Evolutionary conservation across 345 rosid species (phyloP), one percentile per base, ranked within the genome.

Genomic region (Moringa oleifera): DNA sequence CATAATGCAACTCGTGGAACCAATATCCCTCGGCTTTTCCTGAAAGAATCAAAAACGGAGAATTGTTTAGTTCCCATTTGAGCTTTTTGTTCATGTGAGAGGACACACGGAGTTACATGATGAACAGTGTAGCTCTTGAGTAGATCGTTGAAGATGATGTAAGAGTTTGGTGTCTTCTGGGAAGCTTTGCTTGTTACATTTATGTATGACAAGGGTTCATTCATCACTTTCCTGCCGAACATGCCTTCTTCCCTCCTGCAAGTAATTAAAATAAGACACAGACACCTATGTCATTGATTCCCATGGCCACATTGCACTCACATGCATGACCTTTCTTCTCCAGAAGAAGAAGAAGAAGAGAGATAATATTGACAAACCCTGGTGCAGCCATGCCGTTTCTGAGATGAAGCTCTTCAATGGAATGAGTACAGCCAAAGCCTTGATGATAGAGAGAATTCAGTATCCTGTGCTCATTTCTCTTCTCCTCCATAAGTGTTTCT

Each of bases 121-220:
- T 4, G 37, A 33, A 11, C 6, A 20, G 4, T 63, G 79, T 73
- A 63, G 73, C 59, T 77, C 47, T 72, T 68, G 67, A 81, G 78
- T 49, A 81, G 67, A 59, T 73, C 84, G 33, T 65, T 72, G 78
- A 83, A 81, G 79, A 74, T 76, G 68, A 83, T 73, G 70, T 66
- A 75, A 73, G 75, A 63, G 20, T 62, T 60, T 62, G 72, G 71
- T 50, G 55, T 36, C 52, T 65, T 62, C 25, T 58, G 59, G 46
- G 25, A 57, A 59, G 19, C 75, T 61, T 53, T 57, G 36, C 57
- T 37, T 53, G 68, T 37, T 20, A 16, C 58, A 61, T 56, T 67
- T 55, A 36, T 65, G 51, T 51, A 56, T 55, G 68, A 46, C 21
- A 53, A 57, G 61, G 73, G 65, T 3, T 62, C 67, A 25, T 15